Evolutionary conservation across 1,139 yeast genomes (phyloP), one percentile per base, ranked within the genome.

Genomic region (Suhomyces panamericanus): DNA sequence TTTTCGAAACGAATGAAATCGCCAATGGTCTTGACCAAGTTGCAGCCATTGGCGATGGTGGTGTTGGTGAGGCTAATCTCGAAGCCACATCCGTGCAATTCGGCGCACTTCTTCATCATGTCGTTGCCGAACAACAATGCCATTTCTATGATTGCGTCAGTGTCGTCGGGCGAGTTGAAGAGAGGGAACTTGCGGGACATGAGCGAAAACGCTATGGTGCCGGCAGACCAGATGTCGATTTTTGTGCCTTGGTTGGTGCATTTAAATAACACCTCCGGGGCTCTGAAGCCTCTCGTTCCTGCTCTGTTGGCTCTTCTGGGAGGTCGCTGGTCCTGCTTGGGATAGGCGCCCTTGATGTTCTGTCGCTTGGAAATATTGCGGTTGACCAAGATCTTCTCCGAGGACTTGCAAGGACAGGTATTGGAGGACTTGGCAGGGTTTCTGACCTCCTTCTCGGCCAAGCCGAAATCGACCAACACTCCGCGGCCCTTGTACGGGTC

Each of bases 291-390:
- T 56, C 99, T 78, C 0, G 99, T 95, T 2, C 99, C 99, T 1
- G 99, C 99, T 57, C 99, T 81, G 59, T 93, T 93, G 1, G 98
- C 98, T 48, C 99, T 76, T 58, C 96, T 78, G 1, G 95, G 90
- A 1, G 96, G 89, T 50, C 98, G 72, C 47, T 81, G 81, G 63
- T 88, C 96, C 53, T 85, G 85, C 57, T 85, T 87, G 6, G 90
- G 86, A 57, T 85, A 87, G 4, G 95, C 95, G 37, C 83, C 82
- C 37, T 78, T 71, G 36, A 73, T 61, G 47, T 71, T 71, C 35
- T 70, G 57, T 42, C 78, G 58, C 49, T 70, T 71, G 35, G 60
- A 58, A 37, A 64, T 63, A 3, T 64, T 51, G 27, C 67, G 55
- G 40, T 56, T 59, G 28, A 60, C 49, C 5, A 53, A 44, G 3